Evolutionary conservation across 2,329 filamentous ascomycete species (phyloP), one percentile per base, ranked within the genome.

Genomic region (Ophiosphaerella narmari): DNA sequence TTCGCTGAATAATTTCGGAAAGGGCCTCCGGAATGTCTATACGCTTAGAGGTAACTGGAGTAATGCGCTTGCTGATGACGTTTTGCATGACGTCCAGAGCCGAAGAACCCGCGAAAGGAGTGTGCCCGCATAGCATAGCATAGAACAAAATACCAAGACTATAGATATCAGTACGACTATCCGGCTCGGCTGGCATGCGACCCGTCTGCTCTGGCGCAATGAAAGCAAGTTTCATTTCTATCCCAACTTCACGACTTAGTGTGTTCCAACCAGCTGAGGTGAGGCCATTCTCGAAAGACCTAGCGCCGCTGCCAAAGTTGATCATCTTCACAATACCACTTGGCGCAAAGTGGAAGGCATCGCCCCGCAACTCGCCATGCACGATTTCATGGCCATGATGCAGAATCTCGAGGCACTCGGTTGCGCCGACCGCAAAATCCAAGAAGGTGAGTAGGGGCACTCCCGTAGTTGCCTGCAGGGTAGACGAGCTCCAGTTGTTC

Each of bases 181-280:
- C 93, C 1, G 93, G 93, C 71, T 97, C 92, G 3, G 90, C 91
- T 2, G 91, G 90, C 82, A 97, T 88, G 16, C 93, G 86, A 12
- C 93, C 93, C 2, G 93, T 97, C 77, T 97, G 93, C 69, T 97
- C 93, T 0, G 93, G 92, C 39, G 91, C 93, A 68, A 97, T 95
- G 68, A 91, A 97, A 43, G 92, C 85, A 16, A 97, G 79, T 73
- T 96, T 96, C 67, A 92, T 87, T 74, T 91, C 91, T 35, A 91
- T 90, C 2, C 92, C 92, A 7, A 91, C 75, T 70, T 97, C 90
- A 52, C 88, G 87, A 11, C 90, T 93, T 8, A 97, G 76, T 0
- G 83, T 83, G 9, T 88, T 89, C 93, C 93, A 97, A 31, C 91
- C 91, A 16, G 89, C 87, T 63, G 90, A 93, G 7, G 80, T 82